Base-by-base conservation (phyloP, 352 stramenopile genomes). In the Plasmopara viticola region DNA sequence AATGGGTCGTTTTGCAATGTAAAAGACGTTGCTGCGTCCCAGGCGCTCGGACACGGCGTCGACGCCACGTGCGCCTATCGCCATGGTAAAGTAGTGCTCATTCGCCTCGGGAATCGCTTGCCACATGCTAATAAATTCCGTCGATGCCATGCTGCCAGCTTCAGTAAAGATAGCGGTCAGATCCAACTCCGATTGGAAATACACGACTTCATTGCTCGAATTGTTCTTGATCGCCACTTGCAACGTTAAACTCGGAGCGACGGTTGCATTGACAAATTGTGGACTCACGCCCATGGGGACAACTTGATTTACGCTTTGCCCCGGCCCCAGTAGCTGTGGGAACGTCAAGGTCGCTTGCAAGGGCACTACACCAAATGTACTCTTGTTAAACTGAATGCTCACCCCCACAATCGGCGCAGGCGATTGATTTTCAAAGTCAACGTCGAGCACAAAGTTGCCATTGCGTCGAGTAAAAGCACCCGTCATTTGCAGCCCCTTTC, bases 211-310 rank as follows among this genome's bases (percentile, higher is more conserved):
- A 25, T 85, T 80, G 33, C 75, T 96, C 31, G 82, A 83, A 63
- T 98, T 90, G 70, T 98, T 98, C 75, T 99, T 99, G 68, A 99
- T 95, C 8, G 96, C 96, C 46, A 97, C 86, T 66, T 99, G 96
- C 9, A 99, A 69, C n/a, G 70, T 70, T 5, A 86, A 54, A 56
- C 87, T 90, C 9, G 83, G 83, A 2, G 79, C 71, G 28, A 90
- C 80, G 5, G 64, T 58, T 6, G 83, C 57, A 52, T 93, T 93
- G 25, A 93, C 83, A 18, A 86, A 86, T 30, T 75, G 72, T 4
- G 79, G 78, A 43, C 74, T 90, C 53, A 93, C 83, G n/a, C 76
- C 70, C 83, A 93, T 87, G 1, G 79, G 56, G 18, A 93, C 56
- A 57, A 79, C 47, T 39, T 95, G 82, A 12, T 77, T 84, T 18